These are phyloP conservation scores for Neoboletus brunneissimus DNA, from an alignment of 768 basidiomycete species.

Conservation along the genomic window DNA sequence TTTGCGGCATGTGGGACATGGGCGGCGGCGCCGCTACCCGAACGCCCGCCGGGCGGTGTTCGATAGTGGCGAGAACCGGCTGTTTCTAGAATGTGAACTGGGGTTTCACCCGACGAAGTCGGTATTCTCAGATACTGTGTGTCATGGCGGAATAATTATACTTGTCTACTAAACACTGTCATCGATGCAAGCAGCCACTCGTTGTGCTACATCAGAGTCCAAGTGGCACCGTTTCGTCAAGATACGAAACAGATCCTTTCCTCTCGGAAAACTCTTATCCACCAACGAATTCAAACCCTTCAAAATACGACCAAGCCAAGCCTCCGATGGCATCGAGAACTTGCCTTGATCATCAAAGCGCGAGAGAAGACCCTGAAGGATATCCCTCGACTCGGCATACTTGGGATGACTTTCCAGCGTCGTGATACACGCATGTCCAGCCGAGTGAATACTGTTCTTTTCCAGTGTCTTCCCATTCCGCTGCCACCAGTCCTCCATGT, in stretches of 20 bases:
- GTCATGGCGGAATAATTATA: not conserved
- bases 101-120: not conserved
- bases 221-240: conserved; percentile 29
- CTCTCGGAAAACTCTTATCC: conserved; percentile 19
- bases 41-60: too few species aligned
- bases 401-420: conserved; percentile 25
- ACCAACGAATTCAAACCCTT: conserved; percentile 22
- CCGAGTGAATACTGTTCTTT: conserved; percentile 19
- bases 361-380: conserved; percentile 19
- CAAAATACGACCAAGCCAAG: conserved; percentile 25
- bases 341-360: conserved; percentile 27
- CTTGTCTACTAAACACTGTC: conserved; percentile 3
- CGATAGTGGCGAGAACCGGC: too few species aligned
- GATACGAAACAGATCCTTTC: conserved; percentile 23
- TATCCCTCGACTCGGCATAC: conserved; percentile 30
- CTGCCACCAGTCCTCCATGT: conserved; percentile 36
- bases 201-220: conserved; percentile 21
- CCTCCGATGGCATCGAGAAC: conserved; percentile 30
- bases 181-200: conserved; percentile 22
- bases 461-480: conserved; percentile 23
- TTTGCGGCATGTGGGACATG: too few species aligned
- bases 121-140: not conserved
- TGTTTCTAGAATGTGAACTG: not conserved
- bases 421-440: conserved; percentile 34
- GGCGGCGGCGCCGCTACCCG: too few species aligned